Base-by-base conservation (phyloP, 345 rosid species). In the Mercurialis annua region DNA sequence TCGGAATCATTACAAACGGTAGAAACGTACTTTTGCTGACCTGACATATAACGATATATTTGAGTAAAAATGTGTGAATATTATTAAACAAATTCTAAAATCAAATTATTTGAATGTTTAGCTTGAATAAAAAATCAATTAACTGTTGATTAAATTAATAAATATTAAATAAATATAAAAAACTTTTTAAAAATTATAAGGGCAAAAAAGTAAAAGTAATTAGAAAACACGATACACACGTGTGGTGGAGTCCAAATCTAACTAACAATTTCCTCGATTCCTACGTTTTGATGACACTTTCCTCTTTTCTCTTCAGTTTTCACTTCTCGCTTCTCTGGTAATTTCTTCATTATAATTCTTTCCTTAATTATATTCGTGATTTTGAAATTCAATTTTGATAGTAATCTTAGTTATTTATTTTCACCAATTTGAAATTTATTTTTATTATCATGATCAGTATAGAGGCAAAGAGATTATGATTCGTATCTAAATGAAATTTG, bases 181-280 rank as follows among this genome's bases (percentile, higher is more conserved):
- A n/a, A n/a, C n/a, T n/a, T n/a, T n/a, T n/a, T n/a, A n/a, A n/a
- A n/a, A n/a, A n/a, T n/a, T n/a, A 1, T 26, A 36, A 36, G 59
- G 59, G 68, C 47, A 52, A 52, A 36, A 1, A 17, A 27, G 34
- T 65, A 52, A 18, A 40, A 30, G 11, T 40, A n/a, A 40, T 2
- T 2, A 40, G 2, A 52, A 65, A 30, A 9, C 21, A 50, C 34
- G 26, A 18, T 52, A n/a, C 38, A 24, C 69, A 65, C 69, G 51
- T 65, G 69, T 26, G 21, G 15, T 12, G 2, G 4, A 38, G 34
- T 52, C 49, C 40, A n/a, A n/a, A n/a, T n/a, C n/a, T 57, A 36
- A 0, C 38, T 17, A 10, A 36, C 31, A 24, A n/a, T n/a, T 40
- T 38, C 53, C 69, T 65, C 69, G 69, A 65, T 65, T 52, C 38